phyloP scores from a whole-genome alignment of 192 early-diverging fungal genomes.

The Coemansia sp. region DNA sequence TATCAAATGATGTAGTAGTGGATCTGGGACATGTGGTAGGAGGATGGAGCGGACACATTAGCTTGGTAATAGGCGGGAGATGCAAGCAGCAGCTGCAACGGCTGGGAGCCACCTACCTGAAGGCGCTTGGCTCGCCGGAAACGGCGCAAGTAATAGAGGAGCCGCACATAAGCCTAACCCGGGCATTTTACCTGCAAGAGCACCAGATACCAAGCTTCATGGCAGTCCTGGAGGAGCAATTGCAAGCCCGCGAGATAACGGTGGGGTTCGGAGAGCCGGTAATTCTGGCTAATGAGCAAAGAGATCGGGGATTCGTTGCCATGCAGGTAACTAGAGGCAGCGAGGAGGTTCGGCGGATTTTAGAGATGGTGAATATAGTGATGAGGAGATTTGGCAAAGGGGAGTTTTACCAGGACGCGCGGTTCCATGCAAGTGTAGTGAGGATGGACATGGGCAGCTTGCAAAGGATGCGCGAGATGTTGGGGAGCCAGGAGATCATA shows the following conservation, averaged over 20 bases:
- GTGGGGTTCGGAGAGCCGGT: slow-evolving; percentile 28
- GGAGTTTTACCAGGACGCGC: slow-evolving; percentile 35
- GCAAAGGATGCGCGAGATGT: slow-evolving; percentile 12
- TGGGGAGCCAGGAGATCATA: slow-evolving; percentile 39
- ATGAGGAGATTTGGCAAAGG: slow-evolving; percentile 35
- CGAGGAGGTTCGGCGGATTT: slow-evolving; percentile 14
- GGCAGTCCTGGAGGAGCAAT: slow-evolving; percentile 15
- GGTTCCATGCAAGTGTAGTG: slow-evolving; percentile 47
- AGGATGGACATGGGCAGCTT: slow-evolving; percentile 14
- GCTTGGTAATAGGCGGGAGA: slow-evolving; percentile 17
- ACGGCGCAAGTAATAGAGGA: slow-evolving; percentile 7
- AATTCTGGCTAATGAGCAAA: slow-evolving; percentile 29
- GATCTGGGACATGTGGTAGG: slow-evolving; percentile 42
- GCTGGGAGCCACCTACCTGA: slow-evolving; percentile 18
- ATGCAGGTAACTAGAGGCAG: slow-evolving; percentile 28
- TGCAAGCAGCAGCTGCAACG: slow-evolving; percentile 19
- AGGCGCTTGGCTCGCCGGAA: not conserved
- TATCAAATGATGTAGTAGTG: not conserved
- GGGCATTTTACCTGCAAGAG: slow-evolving; percentile 44
- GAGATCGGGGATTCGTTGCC: slow-evolving; percentile 38
- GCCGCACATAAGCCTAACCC: slow-evolving; percentile 49
- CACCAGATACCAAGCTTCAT: slow-evolving; percentile 44
- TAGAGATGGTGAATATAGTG: slow-evolving; percentile 34
- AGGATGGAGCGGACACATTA: slow-evolving; percentile 46
- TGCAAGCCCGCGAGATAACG: slow-evolving; percentile 9